phyloP scores from a whole-genome alignment of 2,329 filamentous ascomycete genomes.

The Alternaria postmessia region DNA sequence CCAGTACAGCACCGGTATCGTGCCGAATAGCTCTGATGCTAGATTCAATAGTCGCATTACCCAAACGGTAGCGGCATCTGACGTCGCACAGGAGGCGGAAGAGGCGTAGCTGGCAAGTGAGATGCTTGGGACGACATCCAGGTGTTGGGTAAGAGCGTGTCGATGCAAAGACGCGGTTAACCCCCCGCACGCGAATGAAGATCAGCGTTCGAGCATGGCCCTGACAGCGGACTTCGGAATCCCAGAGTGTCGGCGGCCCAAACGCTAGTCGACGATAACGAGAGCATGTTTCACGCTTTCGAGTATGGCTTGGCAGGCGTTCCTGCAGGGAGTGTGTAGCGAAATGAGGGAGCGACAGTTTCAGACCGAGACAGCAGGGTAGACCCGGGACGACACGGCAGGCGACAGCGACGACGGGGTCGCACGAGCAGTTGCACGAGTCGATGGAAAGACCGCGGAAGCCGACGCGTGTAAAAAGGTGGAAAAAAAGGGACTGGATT shows the following conservation, averaged over 20 bases:
- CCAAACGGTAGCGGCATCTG: slow-evolving; percentile 4
- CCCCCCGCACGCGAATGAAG: slow-evolving; percentile 2
- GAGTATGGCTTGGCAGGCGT: slow-evolving; percentile 27
- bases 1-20: slow-evolving; percentile 1
- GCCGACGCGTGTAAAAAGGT: slow-evolving; percentile 6
- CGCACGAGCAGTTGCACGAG: slow-evolving; percentile 12
- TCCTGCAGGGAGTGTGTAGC: slow-evolving; percentile 35
- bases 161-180: background rate
- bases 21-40: slow-evolving; percentile 2
- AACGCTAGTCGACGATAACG: slow-evolving; percentile 32
- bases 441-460: slow-evolving; percentile 4
- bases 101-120: slow-evolving; percentile 6
- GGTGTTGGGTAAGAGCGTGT: background rate
- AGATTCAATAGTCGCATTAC: background rate
- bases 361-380: slow-evolving; percentile 34
- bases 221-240: slow-evolving; percentile 8
- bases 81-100: slow-evolving; percentile 7
- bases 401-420: slow-evolving; percentile 13
- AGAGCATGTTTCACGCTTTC: slow-evolving; percentile 35
- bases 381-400: slow-evolving; percentile 36
- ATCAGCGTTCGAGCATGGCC: slow-evolving; percentile 13
- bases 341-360: slow-evolving; percentile 42
- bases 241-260: slow-evolving; percentile 24
- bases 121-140: background rate
- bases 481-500: slow-evolving; percentile 11